These are phyloP conservation scores for Cryoendolithus antarcticus DNA, from an alignment of 2,329 filamentous ascomycete species.

Conservation along the genomic window DNA sequence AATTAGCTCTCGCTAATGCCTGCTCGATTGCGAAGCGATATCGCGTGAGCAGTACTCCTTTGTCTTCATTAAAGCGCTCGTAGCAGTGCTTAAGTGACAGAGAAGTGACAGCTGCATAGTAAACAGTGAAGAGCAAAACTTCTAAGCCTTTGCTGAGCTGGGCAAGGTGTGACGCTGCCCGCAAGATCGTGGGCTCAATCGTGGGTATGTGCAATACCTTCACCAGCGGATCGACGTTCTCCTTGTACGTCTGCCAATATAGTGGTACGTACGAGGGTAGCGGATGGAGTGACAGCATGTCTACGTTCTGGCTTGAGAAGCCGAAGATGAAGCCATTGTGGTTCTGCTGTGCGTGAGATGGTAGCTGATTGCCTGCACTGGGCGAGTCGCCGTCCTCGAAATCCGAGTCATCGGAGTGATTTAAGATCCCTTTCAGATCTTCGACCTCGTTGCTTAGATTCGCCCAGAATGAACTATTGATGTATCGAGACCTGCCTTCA, in stretches of 20 bases:
- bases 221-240: constrained; percentile 61
- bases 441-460: constrained; percentile 62
- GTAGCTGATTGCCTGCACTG: constrained; percentile 19
- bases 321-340: constrained; percentile 64
- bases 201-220: constrained; percentile 62
- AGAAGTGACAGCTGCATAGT: constrained; percentile 46
- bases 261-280: constrained; percentile 51
- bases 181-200: constrained; percentile 47
- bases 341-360: constrained; percentile 22
- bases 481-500: constrained; percentile 58
- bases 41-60: constrained; percentile 35
- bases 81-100: constrained; percentile 36
- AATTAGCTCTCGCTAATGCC: constrained; percentile 49
- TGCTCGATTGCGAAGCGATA: constrained; percentile 55
- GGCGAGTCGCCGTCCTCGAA: constrained; percentile 31
- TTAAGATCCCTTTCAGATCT: constrained; percentile 50
- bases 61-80: constrained; percentile 39
- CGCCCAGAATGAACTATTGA: constrained; percentile 67
- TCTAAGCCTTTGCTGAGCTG: constrained; percentile 47
- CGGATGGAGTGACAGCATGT: constrained; percentile 54
- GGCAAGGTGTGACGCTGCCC: constrained; percentile 47
- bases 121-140: constrained; percentile 49
- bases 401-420: constrained; percentile 51
- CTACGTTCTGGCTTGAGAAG: constrained; percentile 57
- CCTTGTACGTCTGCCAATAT: constrained; percentile 59